Conservation (phyloP, 345 rosid genomes). For the Nephelium lappaceum region DNA sequence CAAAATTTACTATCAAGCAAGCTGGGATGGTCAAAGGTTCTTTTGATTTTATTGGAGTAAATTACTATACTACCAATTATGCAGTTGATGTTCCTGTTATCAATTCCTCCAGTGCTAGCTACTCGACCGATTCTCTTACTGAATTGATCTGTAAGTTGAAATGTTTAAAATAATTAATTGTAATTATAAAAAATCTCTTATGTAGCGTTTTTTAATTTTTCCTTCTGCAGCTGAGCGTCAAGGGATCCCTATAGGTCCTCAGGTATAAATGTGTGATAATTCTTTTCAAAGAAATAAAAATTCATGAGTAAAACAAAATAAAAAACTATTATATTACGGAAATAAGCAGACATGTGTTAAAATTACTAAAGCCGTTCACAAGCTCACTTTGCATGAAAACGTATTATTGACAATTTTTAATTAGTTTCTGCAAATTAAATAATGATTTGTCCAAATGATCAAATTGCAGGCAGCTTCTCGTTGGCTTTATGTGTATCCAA, state of each 20-base stretch:
- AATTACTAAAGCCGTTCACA: neutral
- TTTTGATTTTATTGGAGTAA: slow-evolving; percentile 47
- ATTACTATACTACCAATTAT: slow-evolving; percentile 46
- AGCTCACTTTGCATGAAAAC: neutral
- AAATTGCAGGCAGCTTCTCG: slow-evolving; percentile 34
- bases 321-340: no score
- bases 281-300: neutral
- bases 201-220: neutral
- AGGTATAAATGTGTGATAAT: slow-evolving; percentile 10
- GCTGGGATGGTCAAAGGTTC: slow-evolving; percentile 43
- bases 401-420: no score
- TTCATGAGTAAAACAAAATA: no score
- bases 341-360: no score
- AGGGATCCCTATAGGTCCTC: slow-evolving; percentile 28
- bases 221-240: slow-evolving; percentile 16
- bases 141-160: slow-evolving; percentile 41
- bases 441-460: neutral
- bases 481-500: slow-evolving; percentile 51
- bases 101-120: slow-evolving; percentile 26
- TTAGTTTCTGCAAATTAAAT: neutral
- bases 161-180: neutral
- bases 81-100: slow-evolving; percentile 17
- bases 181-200: neutral
- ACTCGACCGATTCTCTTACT: slow-evolving; percentile 41
- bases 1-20: slow-evolving; percentile 39